Percentiles rank a stretch among this genome's conserved stretches.
Conservation (phyloP, 2,329 filamentous ascomycete genomes). For the Lasiodiplodia hormozganensis region DNA sequence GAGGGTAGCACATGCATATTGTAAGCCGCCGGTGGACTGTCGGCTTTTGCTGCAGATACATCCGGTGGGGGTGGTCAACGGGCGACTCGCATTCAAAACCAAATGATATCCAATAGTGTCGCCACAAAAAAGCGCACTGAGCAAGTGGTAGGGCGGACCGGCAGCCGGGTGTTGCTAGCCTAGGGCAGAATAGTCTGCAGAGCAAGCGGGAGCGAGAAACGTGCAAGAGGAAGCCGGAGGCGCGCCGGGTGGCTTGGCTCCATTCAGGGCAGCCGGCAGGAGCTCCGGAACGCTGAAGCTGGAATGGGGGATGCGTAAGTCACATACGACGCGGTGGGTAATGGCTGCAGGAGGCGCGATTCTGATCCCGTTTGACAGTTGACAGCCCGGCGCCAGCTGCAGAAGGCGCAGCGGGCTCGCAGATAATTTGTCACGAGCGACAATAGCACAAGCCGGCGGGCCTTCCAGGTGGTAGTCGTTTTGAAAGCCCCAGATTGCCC, state of each 20-base stretch:
- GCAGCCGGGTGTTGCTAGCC: constrained; percentile 14
- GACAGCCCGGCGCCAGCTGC: constrained; percentile 5
- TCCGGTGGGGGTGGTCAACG: neutral
- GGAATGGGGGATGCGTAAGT: constrained; percentile 10
- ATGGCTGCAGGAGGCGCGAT: constrained; percentile 24
- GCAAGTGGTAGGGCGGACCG: constrained; percentile 14
- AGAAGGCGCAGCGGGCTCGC: neutral
- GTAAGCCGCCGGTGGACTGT: neutral
- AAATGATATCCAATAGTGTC: neutral
- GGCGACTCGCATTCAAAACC: constrained; percentile 1
- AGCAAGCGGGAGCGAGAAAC: neutral
- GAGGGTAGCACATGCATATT: constrained; percentile 13
- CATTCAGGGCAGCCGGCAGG: constrained; percentile 10
- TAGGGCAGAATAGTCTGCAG: neutral
- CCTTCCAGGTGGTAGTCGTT: constrained; percentile 6
- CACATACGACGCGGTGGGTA: constrained; percentile 12
- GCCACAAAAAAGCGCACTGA: neutral
- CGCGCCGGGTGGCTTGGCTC: constrained; percentile 19
- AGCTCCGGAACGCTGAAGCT: constrained; percentile 12
- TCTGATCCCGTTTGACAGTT: constrained; percentile 14
- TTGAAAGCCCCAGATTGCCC: constrained; percentile 3
- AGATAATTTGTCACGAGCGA: constrained; percentile 6
- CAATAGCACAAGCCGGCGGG: neutral
- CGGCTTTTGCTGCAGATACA: neutral
- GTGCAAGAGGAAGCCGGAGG: constrained; percentile 20